Percentiles rank a stretch among this genome's conserved stretches.
phyloP scores from a whole-genome alignment of 768 basidiomycete genomes.

The Naganishia antarctica region DNA sequence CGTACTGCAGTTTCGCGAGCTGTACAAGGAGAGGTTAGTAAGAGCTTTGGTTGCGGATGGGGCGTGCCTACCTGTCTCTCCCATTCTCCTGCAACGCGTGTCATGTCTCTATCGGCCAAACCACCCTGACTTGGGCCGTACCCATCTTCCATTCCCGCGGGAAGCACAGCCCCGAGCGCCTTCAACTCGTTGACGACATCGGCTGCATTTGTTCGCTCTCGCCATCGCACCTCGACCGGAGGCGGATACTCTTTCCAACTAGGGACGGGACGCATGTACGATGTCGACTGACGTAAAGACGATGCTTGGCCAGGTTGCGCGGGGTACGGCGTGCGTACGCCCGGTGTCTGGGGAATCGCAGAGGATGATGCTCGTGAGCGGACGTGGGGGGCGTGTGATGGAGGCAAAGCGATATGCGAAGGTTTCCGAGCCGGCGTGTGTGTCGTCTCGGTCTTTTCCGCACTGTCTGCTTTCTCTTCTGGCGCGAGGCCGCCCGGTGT shows the following conservation, averaged over 20 bases:
- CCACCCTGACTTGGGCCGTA: no score
- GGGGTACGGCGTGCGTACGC: not conserved
- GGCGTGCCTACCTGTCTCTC: slow-evolving; percentile 1
- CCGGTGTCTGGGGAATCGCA: slow-evolving; percentile 3
- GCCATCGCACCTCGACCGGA: not conserved
- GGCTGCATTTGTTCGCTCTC: not conserved
- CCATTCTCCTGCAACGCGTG: slow-evolving; percentile 11
- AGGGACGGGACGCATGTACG: not conserved
- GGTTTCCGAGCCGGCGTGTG: not conserved
- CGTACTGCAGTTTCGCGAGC: slow-evolving; percentile 21
- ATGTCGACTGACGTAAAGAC: slow-evolving; percentile 2
- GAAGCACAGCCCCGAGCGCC: not conserved
- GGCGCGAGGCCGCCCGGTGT: slow-evolving; percentile 2
- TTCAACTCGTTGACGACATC: slow-evolving; percentile 1
- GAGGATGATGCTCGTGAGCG: slow-evolving; percentile 10
- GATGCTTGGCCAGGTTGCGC: not conserved
- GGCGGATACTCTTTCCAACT: slow-evolving; percentile 10
- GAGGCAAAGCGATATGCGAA: not conserved
- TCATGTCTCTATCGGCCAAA: slow-evolving; percentile 8
- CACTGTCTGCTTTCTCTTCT: not conserved
- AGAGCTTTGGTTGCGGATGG: not conserved
- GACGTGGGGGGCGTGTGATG: not conserved
- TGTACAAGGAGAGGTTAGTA: not conserved
- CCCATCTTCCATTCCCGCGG: not conserved
- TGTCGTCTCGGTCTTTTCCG: not conserved